These are phyloP conservation scores for Penicillium sp. DNA, from an alignment of 2,329 filamentous ascomycete genomes.

Conservation along the genomic window DNA sequence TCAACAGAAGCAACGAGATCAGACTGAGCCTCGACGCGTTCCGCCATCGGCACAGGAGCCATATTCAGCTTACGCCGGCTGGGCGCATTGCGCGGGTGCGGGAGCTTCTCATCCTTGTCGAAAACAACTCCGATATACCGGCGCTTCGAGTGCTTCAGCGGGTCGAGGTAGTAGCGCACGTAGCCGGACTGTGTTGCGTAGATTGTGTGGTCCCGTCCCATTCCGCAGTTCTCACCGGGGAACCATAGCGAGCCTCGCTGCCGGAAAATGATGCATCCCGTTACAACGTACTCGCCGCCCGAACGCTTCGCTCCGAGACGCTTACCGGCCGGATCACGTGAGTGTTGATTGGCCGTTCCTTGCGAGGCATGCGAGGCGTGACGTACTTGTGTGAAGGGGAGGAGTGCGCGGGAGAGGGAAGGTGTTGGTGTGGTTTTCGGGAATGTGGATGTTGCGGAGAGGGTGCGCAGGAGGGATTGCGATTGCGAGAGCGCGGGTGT, in stretches of 20 bases:
- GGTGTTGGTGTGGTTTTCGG: slow-evolving; percentile 27
- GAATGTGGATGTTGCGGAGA: slow-evolving; percentile 29
- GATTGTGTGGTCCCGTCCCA: slow-evolving; percentile 96
- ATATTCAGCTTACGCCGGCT: slow-evolving; percentile 75
- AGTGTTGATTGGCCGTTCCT: slow-evolving; percentile 65
- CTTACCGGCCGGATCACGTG: slow-evolving; percentile 72
- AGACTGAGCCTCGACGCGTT: slow-evolving; percentile 21
- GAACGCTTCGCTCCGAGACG: slow-evolving; percentile 93
- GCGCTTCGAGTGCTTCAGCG: slow-evolving; percentile 73
- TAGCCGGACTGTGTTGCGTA: slow-evolving; percentile 82
- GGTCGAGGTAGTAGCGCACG: slow-evolving; percentile 96
- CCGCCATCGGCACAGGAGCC: slow-evolving; percentile 51
- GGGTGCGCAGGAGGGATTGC: slow-evolving; percentile 32
- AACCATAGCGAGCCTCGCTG: slow-evolving; percentile 94
- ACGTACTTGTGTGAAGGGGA: slow-evolving; percentile 52
- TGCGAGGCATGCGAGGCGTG: slow-evolving; percentile 65
- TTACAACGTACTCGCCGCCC: slow-evolving; percentile 88
- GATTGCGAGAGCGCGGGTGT: slow-evolving; percentile 27
- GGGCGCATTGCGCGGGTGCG: slow-evolving; percentile 70
- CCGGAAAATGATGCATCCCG: slow-evolving; percentile 97
- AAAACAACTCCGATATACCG: slow-evolving; percentile 96
- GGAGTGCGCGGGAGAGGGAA: slow-evolving; percentile 32
- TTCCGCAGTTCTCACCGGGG: slow-evolving; percentile 90
- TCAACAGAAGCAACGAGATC: slow-evolving; percentile 28
- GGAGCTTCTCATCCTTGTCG: slow-evolving; percentile 75